Percentiles rank a stretch among this genome's conserved stretches.
Conservation (phyloP, 139 green algal species). For the Ulvella scutata region DNA sequence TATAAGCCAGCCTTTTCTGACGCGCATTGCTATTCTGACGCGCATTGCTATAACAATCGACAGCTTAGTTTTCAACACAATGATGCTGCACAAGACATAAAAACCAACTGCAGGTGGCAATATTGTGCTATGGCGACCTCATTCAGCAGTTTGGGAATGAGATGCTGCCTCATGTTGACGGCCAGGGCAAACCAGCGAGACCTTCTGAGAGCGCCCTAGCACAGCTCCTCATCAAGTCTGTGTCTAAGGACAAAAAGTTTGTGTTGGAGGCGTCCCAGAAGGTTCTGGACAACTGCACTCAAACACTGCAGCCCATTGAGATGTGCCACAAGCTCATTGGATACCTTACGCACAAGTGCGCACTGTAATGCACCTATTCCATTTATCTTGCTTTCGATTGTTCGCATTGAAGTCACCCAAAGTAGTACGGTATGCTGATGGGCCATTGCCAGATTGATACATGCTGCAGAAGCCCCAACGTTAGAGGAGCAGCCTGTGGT, state of each 20-base stretch:
- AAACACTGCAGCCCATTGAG: not conserved
- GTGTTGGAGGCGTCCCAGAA: not conserved
- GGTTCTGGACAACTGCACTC: not conserved
- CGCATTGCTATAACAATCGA: no score
- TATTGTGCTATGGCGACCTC: not conserved
- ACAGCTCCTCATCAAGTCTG: slow-evolving; percentile 4
- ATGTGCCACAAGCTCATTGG: not conserved
- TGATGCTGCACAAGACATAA: no score
- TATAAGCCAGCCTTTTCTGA: no score
- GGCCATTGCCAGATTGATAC: not conserved
- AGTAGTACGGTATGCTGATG: not conserved
- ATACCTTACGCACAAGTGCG: not conserved
- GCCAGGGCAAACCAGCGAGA: not conserved
- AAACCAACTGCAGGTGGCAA: not conserved
- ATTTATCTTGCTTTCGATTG: not conserved
- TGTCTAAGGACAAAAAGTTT: slow-evolving; percentile 1
- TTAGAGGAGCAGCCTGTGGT: not conserved
- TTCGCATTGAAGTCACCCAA: not conserved
- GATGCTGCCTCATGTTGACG: not conserved
- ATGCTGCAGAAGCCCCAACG: not conserved
- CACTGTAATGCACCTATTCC: not conserved
- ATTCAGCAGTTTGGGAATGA: not conserved
- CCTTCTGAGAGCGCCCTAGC: not conserved
- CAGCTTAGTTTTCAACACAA: no score
- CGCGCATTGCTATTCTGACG: no score